Conservation (phyloP, 1,284 basidiomycete genomes). For the Puccinia novopanici region DNA sequence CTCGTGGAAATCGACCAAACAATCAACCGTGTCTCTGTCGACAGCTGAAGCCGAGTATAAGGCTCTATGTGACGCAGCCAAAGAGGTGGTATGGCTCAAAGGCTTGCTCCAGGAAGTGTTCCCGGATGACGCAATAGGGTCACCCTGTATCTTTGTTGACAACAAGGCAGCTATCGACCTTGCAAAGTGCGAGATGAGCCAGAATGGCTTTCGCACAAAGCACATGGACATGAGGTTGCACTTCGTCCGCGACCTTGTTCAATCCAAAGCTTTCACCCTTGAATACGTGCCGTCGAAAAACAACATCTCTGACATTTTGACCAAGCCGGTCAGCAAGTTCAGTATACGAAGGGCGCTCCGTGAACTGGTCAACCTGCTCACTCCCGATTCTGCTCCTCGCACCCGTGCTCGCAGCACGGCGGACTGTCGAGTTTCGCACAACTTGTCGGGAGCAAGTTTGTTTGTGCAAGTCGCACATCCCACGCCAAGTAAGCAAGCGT, state of each 20-base stretch:
- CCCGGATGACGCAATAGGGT: too few species aligned
- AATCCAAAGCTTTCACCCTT: not conserved
- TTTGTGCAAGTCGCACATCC: too few species aligned
- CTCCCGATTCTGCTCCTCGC: too few species aligned
- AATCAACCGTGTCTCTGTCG: not conserved
- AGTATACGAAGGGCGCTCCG: too few species aligned
- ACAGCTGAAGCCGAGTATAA: slow-evolving; percentile 27
- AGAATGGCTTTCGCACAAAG: slow-evolving; percentile 27
- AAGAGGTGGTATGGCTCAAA: slow-evolving; percentile 4
- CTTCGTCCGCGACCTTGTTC: not conserved
- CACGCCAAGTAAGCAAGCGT: too few species aligned
- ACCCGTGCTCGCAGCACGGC: too few species aligned
- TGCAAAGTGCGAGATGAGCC: not conserved
- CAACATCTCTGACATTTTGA: not conserved
- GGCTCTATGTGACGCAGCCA: not conserved
- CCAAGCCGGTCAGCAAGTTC: slow-evolving; percentile 14
- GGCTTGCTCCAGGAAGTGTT: slow-evolving; percentile 1
- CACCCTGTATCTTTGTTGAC: not conserved
- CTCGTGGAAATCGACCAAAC: not conserved
- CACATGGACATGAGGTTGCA: not conserved
- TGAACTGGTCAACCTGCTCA: too few species aligned
- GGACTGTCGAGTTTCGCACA: too few species aligned
- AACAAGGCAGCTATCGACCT: slow-evolving; percentile 10
- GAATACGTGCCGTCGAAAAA: not conserved
- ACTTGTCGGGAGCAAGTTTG: too few species aligned